These are phyloP conservation scores for Mycena vitilis DNA, from an alignment of 768 basidiomycete species.

Conservation along the genomic window DNA sequence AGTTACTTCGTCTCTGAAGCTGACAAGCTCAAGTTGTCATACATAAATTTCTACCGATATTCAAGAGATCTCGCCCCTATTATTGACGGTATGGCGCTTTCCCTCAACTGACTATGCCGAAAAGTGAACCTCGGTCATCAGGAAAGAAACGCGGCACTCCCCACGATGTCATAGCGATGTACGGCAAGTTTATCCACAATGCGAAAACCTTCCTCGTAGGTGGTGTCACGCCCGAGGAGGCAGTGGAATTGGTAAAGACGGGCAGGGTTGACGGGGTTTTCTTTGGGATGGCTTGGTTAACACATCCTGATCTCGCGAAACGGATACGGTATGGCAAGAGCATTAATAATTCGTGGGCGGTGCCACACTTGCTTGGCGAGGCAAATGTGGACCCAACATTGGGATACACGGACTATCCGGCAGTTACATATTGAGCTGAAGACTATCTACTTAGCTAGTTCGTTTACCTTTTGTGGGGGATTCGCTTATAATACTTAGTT, in stretches of 20 bases:
- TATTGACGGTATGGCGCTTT: conserved; percentile 7
- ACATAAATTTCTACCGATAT: conserved; percentile 24
- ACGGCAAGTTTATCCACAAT: conserved; percentile 40
- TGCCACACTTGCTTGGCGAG: conserved; percentile 37
- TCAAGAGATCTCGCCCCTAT: neutral
- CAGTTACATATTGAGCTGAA: conserved; percentile 23
- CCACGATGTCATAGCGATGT: conserved; percentile 44
- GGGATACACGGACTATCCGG: conserved; percentile 44
- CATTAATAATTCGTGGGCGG: conserved; percentile 38
- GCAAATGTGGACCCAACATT: conserved; percentile 34
- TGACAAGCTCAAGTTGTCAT: conserved; percentile 46
- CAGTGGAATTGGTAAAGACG: conserved; percentile 38
- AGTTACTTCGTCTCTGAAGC: conserved; percentile 54
- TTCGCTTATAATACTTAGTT: neutral
- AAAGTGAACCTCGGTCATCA: neutral
- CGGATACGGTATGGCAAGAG: conserved; percentile 42
- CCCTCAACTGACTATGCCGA: too few species aligned
- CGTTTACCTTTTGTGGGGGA: neutral
- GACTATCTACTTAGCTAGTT: neutral
- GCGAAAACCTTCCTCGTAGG: conserved; percentile 42
- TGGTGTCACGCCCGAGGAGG: conserved; percentile 43
- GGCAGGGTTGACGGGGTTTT: conserved; percentile 43
- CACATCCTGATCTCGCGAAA: conserved; percentile 46
- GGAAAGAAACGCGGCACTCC: conserved; percentile 38
- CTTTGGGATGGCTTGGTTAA: conserved; percentile 44